A percentile compares a stretch with the other conserved stretches of the same genome.
These are phyloP conservation scores for Onygenales sp. DNA, from an alignment of 2,329 filamentous ascomycete species.

Conservation along the genomic window DNA sequence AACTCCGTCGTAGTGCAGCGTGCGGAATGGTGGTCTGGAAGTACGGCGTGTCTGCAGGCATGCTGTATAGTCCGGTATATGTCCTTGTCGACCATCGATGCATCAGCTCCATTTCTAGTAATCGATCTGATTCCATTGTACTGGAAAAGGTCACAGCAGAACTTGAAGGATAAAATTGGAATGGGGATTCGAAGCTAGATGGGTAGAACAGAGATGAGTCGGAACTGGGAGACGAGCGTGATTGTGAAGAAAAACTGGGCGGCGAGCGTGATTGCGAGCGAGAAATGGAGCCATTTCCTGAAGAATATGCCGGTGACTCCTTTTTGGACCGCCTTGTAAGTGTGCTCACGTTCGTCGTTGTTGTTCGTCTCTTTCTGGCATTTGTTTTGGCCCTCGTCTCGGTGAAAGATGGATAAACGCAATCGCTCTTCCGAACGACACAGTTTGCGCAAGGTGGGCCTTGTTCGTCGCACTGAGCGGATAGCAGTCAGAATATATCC, in stretches of 20 bases:
- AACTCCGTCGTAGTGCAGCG: constrained; percentile 30
- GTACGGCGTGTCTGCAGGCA: constrained; percentile 27
- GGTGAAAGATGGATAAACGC: constrained; percentile 4
- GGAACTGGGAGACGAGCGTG: too few relatives aligned
- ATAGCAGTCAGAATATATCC: neutral
- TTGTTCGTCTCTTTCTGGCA: neutral
- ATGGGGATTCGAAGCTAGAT: too few relatives aligned
- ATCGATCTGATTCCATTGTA: constrained; percentile 12
- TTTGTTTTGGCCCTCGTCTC: neutral
- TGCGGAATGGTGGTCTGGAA: constrained; percentile 26
- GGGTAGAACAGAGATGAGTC: neutral
- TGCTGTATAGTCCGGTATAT: constrained; percentile 20
- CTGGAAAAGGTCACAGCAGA: constrained; percentile 2
- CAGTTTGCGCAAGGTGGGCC: constrained; percentile 12
- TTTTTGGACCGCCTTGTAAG: neutral
- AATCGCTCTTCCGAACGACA: constrained; percentile 8
- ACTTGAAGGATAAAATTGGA: neutral
- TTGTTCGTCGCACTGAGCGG: constrained; percentile 9
- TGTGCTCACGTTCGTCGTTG: neutral
- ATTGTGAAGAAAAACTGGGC: neutral
- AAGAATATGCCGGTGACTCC: neutral
- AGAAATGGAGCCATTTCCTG: neutral
- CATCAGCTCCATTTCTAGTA: constrained; percentile 37
- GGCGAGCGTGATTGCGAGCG: neutral
- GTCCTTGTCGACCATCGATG: constrained; percentile 36